Percentiles rank a stretch among this genome's conserved stretches.
These are phyloP conservation scores for Coemansia sp. DNA, from an alignment of 192 early-diverging fungal genomes.

Conservation along the genomic window DNA sequence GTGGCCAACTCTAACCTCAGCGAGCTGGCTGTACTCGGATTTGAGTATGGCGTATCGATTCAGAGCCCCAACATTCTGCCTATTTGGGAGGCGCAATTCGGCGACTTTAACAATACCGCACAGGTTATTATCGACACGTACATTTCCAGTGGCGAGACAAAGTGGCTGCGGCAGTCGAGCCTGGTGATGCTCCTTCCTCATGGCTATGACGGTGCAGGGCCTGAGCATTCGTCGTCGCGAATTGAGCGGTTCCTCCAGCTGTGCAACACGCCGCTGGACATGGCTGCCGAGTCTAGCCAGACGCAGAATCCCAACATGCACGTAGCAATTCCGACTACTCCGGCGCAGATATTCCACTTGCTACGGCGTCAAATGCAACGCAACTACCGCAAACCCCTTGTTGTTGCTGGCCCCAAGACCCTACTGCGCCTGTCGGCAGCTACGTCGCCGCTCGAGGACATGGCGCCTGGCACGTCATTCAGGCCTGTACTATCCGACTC, in stretches of 20 bases:
- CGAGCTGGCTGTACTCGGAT: conserved; percentile 95
- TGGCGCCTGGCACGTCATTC: conserved; percentile 86
- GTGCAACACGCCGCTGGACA: conserved; percentile 78
- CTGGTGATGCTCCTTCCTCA: conserved; percentile 94
- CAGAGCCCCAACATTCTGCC: conserved; percentile 85
- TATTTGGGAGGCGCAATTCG: conserved; percentile 99
- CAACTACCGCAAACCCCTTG: conserved; percentile 92
- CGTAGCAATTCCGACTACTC: conserved; percentile 89
- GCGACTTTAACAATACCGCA: conserved; percentile 96
- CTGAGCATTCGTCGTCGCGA: conserved; percentile 91
- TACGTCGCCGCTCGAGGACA: conserved; percentile 77
- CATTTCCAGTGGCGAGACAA: conserved; percentile 84
- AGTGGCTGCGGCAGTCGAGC: conserved; percentile 93
- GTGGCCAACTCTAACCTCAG: conserved; percentile 92
- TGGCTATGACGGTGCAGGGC: conserved; percentile 95
- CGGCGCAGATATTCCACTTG: conserved; percentile 95
- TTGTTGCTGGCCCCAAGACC: conserved; percentile 80
- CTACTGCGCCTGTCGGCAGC: conserved; percentile 68
- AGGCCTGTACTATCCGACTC: conserved; percentile 77
- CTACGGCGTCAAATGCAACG: conserved; percentile 91
- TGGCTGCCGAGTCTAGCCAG: conserved; percentile 46
- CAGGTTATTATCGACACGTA: conserved; percentile 97
- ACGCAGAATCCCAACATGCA: conserved; percentile 91
- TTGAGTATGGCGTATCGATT: conserved; percentile 93
- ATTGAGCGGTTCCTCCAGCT: conserved; percentile 96